Conservation (phyloP, 2,329 filamentous ascomycete genomes). For the Blumeriella jaapii region DNA sequence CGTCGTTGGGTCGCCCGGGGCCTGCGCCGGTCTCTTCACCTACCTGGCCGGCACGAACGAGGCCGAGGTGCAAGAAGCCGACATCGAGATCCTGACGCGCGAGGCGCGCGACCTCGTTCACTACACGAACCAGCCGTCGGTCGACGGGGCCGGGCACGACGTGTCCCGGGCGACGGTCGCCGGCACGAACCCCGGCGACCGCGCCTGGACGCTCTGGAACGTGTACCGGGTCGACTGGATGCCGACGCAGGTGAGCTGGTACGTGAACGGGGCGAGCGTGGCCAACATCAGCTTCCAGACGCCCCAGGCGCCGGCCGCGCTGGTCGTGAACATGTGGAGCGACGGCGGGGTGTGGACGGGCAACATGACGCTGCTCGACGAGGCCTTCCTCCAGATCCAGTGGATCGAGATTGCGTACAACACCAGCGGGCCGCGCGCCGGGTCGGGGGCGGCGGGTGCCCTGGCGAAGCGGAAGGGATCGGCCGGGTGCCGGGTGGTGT, state of each 20-base stretch:
- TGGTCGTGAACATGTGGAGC: conserved; percentile 27
- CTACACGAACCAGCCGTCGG: conserved; percentile 25
- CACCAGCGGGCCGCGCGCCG: conserved; percentile 17
- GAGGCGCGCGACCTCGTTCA: conserved; percentile 21
- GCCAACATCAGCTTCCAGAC: conserved; percentile 22
- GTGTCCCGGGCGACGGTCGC: conserved; percentile 19
- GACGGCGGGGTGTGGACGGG: conserved; percentile 25
- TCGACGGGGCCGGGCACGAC: conserved; percentile 14
- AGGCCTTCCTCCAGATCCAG: conserved; percentile 24
- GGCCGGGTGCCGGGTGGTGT: conserved; percentile 21
- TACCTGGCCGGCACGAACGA: conserved; percentile 14
- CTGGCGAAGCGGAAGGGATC: conserved; percentile 18
- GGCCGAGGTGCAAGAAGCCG: conserved; percentile 21
- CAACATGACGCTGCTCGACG: conserved; percentile 20
- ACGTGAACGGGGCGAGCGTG: conserved; percentile 22
- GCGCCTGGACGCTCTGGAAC: conserved; percentile 24
- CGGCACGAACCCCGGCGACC: conserved; percentile 9
- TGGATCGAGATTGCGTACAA: conserved; percentile 27
- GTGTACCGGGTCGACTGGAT: conserved; percentile 26
- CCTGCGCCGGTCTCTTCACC: conserved; percentile 26
- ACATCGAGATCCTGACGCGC: conserved; percentile 25
- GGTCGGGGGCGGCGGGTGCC: conserved; percentile 3
- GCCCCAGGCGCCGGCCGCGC: conserved; percentile 17
- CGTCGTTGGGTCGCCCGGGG: conserved; percentile 21
- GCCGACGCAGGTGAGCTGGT: conserved; percentile 22